A percentile compares a stretch with the other conserved stretches of the same genome.
These are phyloP conservation scores for Scheffersomyces segobiensis DNA, from an alignment of 1,139 yeast species.

Conservation along the genomic window DNA sequence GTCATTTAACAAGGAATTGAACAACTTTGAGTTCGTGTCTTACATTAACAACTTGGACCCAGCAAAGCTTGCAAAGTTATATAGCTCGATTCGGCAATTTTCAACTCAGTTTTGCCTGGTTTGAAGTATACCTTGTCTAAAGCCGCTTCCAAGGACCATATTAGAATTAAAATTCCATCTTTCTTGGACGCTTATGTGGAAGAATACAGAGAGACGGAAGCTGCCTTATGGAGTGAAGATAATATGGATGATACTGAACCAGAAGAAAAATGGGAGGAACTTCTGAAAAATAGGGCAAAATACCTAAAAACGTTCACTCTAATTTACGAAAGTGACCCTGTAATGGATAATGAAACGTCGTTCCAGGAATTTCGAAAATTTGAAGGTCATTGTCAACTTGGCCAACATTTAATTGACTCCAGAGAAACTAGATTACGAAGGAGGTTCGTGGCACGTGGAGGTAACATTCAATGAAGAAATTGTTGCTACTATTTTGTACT, in stretches of 20 bases:
- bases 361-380: slow-evolving; percentile 16
- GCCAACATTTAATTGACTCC: slow-evolving; percentile 47
- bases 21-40: slow-evolving; percentile 22
- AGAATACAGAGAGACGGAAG: slow-evolving; percentile 8
- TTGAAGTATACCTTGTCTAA: slow-evolving; percentile 28
- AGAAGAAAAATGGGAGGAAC: slow-evolving; percentile 1
- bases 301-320: slow-evolving; percentile 6
- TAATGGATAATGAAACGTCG: slow-evolving; percentile 15
- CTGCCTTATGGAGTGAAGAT: neutral
- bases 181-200: slow-evolving; percentile 16
- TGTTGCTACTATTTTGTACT: slow-evolving; percentile 43
- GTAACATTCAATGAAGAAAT: slow-evolving; percentile 46
- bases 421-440: slow-evolving; percentile 37
- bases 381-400: slow-evolving; percentile 42
- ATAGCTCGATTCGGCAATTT: slow-evolving; percentile 28
- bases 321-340: slow-evolving; percentile 17
- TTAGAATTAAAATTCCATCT: slow-evolving; percentile 17
- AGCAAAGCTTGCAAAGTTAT: slow-evolving; percentile 19
- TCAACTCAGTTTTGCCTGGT: slow-evolving; percentile 31
- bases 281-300: neutral
- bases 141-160: slow-evolving; percentile 17
- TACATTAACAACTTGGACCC: slow-evolving; percentile 47
- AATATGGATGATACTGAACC: slow-evolving; percentile 6
- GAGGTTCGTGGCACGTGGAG: slow-evolving; percentile 51
- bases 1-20: slow-evolving; percentile 7